phyloP scores from a whole-genome alignment of 1,139 yeast species.

The Lizanozyma gosingica region DNA sequence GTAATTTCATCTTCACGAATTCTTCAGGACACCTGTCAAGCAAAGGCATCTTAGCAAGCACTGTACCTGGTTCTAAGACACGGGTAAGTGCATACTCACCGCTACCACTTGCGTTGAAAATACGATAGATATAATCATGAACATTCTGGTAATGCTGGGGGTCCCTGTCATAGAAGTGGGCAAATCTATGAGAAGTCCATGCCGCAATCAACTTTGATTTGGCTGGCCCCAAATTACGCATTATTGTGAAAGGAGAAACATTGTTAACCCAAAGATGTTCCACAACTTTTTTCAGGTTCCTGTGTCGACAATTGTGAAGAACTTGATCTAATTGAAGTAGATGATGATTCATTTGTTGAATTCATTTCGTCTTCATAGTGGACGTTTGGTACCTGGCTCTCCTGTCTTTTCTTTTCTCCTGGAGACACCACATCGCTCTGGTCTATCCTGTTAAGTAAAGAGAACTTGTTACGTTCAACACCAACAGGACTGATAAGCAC shows the following conservation, averaged over 20 bases:
- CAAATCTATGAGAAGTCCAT: slow-evolving; percentile 37
- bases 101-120: slow-evolving; percentile 33
- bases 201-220: slow-evolving; percentile 27
- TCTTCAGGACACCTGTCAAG: slow-evolving; percentile 34
- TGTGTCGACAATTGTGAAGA: slow-evolving; percentile 1
- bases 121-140: slow-evolving; percentile 35
- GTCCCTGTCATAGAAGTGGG: slow-evolving; percentile 22
- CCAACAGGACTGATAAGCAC: slow-evolving; percentile 40
- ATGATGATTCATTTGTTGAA: not conserved
- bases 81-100: slow-evolving; percentile 41
- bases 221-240: slow-evolving; percentile 29
- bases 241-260: slow-evolving; percentile 28
- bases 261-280: slow-evolving; percentile 29
- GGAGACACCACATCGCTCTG: slow-evolving; percentile 10
- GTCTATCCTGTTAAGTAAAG: slow-evolving; percentile 18
- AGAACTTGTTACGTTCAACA: slow-evolving; percentile 28
- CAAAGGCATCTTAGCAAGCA: slow-evolving; percentile 31
- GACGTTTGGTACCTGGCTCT: slow-evolving; percentile 10
- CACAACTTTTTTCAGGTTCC: slow-evolving; percentile 13
- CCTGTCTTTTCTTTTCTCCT: slow-evolving; percentile 8
- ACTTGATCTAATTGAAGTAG: not conserved
- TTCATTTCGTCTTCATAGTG: slow-evolving; percentile 4
- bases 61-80: slow-evolving; percentile 29
- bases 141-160: slow-evolving; percentile 24
- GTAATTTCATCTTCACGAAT: slow-evolving; percentile 28